Base-by-base conservation (phyloP, 2,329 filamentous ascomycete genomes). In the Ophiostoma ulmi region DNA sequence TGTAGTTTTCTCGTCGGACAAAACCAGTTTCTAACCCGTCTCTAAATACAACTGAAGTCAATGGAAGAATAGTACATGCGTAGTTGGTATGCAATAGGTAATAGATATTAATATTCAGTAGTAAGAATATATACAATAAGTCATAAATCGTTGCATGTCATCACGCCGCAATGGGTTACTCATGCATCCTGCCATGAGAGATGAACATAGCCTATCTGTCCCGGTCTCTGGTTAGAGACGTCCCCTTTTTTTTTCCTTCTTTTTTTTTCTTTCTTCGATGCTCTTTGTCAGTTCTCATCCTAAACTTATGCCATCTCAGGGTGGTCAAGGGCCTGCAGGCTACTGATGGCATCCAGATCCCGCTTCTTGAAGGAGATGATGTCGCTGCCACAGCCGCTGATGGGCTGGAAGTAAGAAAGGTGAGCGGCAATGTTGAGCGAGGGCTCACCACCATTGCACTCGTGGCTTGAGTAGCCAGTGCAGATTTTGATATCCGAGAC, bases 371-470 rank as follows among this genome's bases (percentile, higher is more conserved):
- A 68, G 11, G 22, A 17, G 36, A 70, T 3, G 3, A 1, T 13
- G 22, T 26, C 55, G 5, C 13, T 1, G 26, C 72, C 75, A 76
- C 85, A 87, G 52, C 75, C 80, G 14, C 78, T 73, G 13, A 84
- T 82, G 26, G 76, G 70, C 70, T 78, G 77, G 72, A 88, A 81
- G 78, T 88, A 88, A 75, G 80, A 78, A 22, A 75, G 41, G 76
- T 88, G 86, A 2, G 84, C 80, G 5, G 75, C 69, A 44, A 81
- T 72, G 72, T 86, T 78, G 55, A 87, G 75, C 1, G 81, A 82
- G 1, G 77, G 71, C 0, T 81, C 83, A 44, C 82, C 82, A n/a
- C 75, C 85, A 75, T 87, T 88, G 79, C 86, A 88, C 48, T 71
- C 61, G 13, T 78, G 75, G 76, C 83, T 86, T 35, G 78, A 78